These are phyloP conservation scores for Dionaea muscipula DNA, from an alignment of 179 eudicot species.

Conservation along the genomic window DNA sequence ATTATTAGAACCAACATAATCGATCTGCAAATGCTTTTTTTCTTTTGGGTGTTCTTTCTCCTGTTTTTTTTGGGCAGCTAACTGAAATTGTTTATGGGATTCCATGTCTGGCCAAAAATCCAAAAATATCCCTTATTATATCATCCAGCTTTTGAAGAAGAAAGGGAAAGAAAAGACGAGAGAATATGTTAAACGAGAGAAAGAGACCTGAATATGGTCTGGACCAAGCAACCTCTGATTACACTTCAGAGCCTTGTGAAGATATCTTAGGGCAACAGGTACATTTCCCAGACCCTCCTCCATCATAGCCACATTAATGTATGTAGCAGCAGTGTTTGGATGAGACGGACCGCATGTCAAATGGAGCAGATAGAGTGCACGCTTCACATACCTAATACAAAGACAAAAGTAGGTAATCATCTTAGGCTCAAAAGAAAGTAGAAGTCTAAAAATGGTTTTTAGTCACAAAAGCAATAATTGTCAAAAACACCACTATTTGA, in stretches of 20 bases:
- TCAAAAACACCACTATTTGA: too few species aligned
- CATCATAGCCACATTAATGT: conserved; percentile 99
- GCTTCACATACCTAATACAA: conserved; percentile 71
- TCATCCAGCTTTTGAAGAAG: too few species aligned
- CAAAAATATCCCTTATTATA: too few species aligned
- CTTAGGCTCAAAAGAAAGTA: neutral
- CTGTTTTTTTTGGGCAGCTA: too few species aligned
- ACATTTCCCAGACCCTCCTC: conserved; percentile 99
- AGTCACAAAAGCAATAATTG: too few species aligned
- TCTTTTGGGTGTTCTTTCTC: too few species aligned
- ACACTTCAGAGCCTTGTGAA: conserved; percentile 96
- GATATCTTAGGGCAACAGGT: conserved; percentile 96
- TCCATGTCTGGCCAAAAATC: too few species aligned
- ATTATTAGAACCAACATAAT: too few species aligned
- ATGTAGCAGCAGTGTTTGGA: conserved; percentile 99
- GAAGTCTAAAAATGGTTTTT: neutral
- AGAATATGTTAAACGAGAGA: neutral
- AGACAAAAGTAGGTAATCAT: conserved; percentile 1
- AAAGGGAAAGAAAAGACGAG: neutral
- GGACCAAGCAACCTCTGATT: conserved; percentile 97
- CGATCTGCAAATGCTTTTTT: too few species aligned
- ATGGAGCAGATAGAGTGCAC: conserved; percentile 89
- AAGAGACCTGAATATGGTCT: conserved; percentile 90
- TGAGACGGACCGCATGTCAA: conserved; percentile 99
- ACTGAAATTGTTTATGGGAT: too few species aligned